These are phyloP conservation scores for Achaetomium macrosporum DNA, from an alignment of 2,329 filamentous ascomycete genomes.

Conservation along the genomic window DNA sequence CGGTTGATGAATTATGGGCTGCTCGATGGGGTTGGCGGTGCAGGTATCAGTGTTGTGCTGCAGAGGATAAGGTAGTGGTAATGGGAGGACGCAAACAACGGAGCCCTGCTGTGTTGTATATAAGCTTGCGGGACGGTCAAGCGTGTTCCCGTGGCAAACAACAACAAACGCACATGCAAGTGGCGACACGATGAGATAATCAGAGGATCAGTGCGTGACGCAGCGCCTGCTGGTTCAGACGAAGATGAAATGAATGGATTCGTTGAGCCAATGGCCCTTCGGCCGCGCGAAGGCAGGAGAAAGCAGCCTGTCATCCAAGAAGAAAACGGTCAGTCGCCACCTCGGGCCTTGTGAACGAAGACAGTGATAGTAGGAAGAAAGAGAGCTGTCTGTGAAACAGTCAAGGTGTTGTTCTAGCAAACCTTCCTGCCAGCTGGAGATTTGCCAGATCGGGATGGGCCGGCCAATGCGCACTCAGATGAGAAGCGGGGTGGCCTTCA, in stretches of 20 bases:
- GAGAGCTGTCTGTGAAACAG: conserved; percentile 7
- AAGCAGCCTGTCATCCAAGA: conserved; percentile 13
- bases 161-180: too few relatives aligned
- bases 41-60: too few relatives aligned
- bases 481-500: conserved; percentile 24
- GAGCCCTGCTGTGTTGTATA: too few relatives aligned
- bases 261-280: conserved; percentile 18
- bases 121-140: too few relatives aligned
- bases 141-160: too few relatives aligned
- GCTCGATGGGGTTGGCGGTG: too few relatives aligned
- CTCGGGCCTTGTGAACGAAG: conserved; percentile 6
- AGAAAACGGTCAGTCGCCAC: conserved; percentile 19
- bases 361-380: conserved; percentile 17
- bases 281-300: conserved; percentile 20
- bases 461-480: conserved; percentile 19
- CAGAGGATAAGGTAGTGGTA: too few relatives aligned
- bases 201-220: conserved; percentile 17
- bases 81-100: too few relatives aligned
- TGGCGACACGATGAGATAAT: too few relatives aligned
- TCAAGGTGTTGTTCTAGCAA: conserved; percentile 10
- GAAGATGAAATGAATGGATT: conserved; percentile 19
- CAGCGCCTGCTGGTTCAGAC: conserved; percentile 19
- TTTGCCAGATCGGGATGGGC: conserved; percentile 26
- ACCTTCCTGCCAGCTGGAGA: conserved; percentile 16
- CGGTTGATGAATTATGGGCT: conserved; percentile 4